These are phyloP conservation scores for Penicillium sp. DNA, from an alignment of 2,329 filamentous ascomycete genomes.

Conservation along the genomic window DNA sequence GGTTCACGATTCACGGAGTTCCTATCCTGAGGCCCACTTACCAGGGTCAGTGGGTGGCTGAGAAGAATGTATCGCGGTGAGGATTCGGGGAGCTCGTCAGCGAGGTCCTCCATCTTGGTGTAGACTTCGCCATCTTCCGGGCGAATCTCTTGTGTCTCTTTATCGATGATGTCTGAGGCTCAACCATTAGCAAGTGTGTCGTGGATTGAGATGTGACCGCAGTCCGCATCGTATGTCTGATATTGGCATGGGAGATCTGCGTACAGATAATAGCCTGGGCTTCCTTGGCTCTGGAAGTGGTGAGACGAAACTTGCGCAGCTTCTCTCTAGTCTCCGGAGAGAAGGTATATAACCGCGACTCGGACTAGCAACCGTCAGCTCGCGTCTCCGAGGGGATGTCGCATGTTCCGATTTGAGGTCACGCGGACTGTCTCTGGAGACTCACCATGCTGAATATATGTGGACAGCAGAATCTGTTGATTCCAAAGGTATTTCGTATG, in stretches of 20 bases:
- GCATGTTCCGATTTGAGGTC: not conserved
- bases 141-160: conserved; percentile 83
- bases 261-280: conserved; percentile 94
- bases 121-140: conserved; percentile 80
- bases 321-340: conserved; percentile 84
- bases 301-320: conserved; percentile 89
- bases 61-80: conserved; percentile 85
- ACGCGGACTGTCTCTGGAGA: not conserved
- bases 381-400: not conserved
- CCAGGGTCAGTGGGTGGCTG: conserved; percentile 85
- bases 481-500: not conserved
- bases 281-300: conserved; percentile 80
- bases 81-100: conserved; percentile 88
- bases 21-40: conserved; percentile 44
- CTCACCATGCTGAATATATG: conserved; percentile 9
- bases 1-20: not conserved
- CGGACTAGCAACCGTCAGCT: conserved; percentile 55
- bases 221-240: not conserved
- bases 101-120: conserved; percentile 74
- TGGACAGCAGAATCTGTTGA: not conserved
- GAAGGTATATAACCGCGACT: conserved; percentile 89
- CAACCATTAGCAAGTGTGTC: not conserved
- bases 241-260: conserved; percentile 32
- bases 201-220: not conserved
- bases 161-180: conserved; percentile 78